Conservation (phyloP, 129 eudicot species). For the Ambrosia trifida region DNA sequence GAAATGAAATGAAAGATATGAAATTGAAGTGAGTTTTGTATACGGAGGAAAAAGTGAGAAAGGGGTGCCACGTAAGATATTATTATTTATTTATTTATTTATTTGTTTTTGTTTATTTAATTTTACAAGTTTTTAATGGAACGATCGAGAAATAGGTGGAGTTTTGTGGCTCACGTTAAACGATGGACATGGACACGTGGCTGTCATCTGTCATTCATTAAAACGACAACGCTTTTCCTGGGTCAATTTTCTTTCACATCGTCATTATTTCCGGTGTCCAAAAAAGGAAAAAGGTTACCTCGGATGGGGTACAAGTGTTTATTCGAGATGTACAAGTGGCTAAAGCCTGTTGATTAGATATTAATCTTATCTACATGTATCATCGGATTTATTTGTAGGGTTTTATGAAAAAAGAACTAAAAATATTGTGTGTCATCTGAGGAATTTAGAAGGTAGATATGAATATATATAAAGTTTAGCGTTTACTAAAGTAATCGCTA, state of each 20-base stretch:
- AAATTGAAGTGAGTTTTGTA: constrained; percentile 31
- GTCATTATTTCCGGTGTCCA: constrained; percentile 2
- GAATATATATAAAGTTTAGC: no score
- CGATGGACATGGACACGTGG: constrained; percentile 59
- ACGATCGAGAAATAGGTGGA: constrained; percentile 53
- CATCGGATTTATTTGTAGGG: no score
- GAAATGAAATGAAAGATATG: constrained; percentile 14
- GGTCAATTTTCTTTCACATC: constrained; percentile 22
- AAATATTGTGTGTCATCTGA: no score
- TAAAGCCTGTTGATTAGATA: neutral
- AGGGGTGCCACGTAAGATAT: constrained; percentile 51
- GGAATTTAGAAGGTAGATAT: no score
- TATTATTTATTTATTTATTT: neutral
- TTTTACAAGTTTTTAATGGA: constrained; percentile 24
- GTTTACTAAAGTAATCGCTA: no score
- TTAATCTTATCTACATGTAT: no score
- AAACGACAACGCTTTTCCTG: constrained; percentile 35
- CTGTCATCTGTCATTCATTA: constrained; percentile 31
- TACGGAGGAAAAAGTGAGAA: constrained; percentile 35
- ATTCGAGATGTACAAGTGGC: neutral
- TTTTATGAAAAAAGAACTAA: no score
- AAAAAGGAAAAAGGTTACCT: neutral
- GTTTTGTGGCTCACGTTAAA: constrained; percentile 67
- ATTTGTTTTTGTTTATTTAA: neutral
- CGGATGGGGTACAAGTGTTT: neutral